A percentile compares a stretch with the other conserved stretches of the same genome.
Evolutionary conservation across 1,284 basidiomycete species (phyloP).

Genomic region (Tetrapyrgos nigripes): DNA sequence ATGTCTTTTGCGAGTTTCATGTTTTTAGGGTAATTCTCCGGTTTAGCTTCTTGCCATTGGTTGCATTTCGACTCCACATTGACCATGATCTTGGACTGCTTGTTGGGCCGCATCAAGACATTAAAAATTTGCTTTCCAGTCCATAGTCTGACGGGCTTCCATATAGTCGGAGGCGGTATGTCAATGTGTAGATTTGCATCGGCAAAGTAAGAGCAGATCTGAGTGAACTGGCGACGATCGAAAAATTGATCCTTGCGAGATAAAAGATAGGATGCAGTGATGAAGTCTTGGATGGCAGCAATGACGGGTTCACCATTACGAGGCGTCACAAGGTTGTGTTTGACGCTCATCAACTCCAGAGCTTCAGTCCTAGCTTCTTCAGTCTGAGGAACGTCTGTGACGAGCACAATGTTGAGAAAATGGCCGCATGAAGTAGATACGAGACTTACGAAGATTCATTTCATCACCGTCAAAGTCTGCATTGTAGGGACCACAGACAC

Average conservation of each 20-base stretch:
- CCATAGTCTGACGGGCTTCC: constrained; percentile 95
- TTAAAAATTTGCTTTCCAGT: constrained; percentile 99
- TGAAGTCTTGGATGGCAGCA: constrained; percentile 98
- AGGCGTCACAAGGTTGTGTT: constrained; percentile 97
- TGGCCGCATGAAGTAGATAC: neutral
- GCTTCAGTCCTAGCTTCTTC: constrained; percentile 99
- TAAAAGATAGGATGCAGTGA: constrained; percentile 96
- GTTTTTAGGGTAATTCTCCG: constrained; percentile 60
- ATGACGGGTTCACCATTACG: constrained; percentile 99
- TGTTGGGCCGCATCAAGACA: constrained; percentile 95
- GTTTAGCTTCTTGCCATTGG: constrained; percentile 86
- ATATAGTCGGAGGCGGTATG: constrained; percentile 93
- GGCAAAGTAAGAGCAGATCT: constrained; percentile 94
- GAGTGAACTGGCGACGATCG: constrained; percentile 94
- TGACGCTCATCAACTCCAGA: constrained; percentile 97
- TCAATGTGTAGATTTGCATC: constrained; percentile 95
- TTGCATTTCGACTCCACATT: constrained; percentile 98
- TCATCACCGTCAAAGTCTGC: constrained; percentile 99
- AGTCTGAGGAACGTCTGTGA: constrained; percentile 94
- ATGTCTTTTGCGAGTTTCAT: constrained; percentile 81
- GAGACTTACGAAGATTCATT: constrained; percentile 93
- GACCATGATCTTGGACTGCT: constrained; percentile 82
- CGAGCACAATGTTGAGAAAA: neutral
- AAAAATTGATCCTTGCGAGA: constrained; percentile 95
- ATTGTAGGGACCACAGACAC: constrained; percentile 99